phyloP scores from a whole-genome alignment of 2,329 filamentous ascomycete species.

The Fusarium cicatricum region DNA sequence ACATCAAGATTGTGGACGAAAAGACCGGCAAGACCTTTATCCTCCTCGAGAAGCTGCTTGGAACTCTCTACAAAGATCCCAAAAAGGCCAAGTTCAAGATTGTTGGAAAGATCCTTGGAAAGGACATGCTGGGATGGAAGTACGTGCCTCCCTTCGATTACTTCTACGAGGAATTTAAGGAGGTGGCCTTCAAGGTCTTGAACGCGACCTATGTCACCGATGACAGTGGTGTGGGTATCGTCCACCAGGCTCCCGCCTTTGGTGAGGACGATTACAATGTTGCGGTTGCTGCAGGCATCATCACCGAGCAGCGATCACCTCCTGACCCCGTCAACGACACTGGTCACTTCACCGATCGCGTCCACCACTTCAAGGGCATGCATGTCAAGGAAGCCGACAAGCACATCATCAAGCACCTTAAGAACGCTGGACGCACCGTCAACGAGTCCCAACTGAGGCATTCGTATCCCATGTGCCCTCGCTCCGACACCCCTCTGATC shows the following conservation, averaged over 20 bases:
- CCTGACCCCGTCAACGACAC: constrained; percentile 90
- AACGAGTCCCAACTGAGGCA: constrained; percentile 89
- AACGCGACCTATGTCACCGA: constrained; percentile 88
- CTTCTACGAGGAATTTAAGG: constrained; percentile 88
- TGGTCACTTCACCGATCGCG: constrained; percentile 79
- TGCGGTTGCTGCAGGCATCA: constrained; percentile 77
- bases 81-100: constrained; percentile 95
- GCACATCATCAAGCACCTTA: constrained; percentile 89
- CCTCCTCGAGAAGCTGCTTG: constrained; percentile 80
- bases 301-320: constrained; percentile 79
- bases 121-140: constrained; percentile 86
- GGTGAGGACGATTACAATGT: constrained; percentile 96
- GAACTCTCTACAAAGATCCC: constrained; percentile 89
- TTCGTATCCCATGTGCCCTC: constrained; percentile 92
- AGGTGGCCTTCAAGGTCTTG: constrained; percentile 81
- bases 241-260: constrained; percentile 92
- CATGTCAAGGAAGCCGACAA: constrained; percentile 95
- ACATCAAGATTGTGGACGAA: constrained; percentile 86
- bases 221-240: constrained; percentile 91
- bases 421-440: constrained; percentile 77
- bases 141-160: constrained; percentile 92
- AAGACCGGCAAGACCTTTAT: constrained; percentile 85
- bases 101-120: constrained; percentile 80
- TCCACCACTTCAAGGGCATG: constrained; percentile 83
- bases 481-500: constrained; percentile 94